Base-by-base conservation (phyloP, 371 early-diverging fungal genomes). In the Apophysomyces sp. region DNA sequence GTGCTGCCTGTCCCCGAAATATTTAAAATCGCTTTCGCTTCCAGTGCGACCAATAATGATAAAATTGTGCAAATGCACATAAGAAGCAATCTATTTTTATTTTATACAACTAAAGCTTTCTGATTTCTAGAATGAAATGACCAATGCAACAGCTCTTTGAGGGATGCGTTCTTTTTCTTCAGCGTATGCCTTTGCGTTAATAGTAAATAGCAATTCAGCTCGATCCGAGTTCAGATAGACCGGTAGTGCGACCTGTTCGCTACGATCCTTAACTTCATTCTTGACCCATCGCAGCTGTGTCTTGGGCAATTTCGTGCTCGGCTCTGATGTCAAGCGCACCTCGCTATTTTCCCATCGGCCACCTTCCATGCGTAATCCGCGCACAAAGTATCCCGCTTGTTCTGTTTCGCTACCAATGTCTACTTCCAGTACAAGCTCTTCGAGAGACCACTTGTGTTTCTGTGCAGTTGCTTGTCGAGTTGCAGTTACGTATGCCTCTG, bases 401-500 rank as follows among this genome's bases (percentile, higher is more conserved):
- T 54, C 57, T 21, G 63, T 69, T 9, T 18, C 39, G 18, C 54
- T 69, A 24, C 74, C 74, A 37, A 86, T 71, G 54, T 76, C 76
- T 7, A 90, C 65, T 58, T 78, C 72, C 18, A 90, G 60, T 6
- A 66, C 67, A n/a, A 92, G 78, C 65, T 89, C 87, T 76, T 89
- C 88, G 21, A 89, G 70, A 51, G 90, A 90, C 81, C 87, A 88
- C 28, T 75, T 68, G 49, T 82, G 67, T 29, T 67, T 69, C 69
- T 89, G 92, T 11, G 97, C 96, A 1, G 86, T 92, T 6, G 88
- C 82, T 72, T 97, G 97, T 55, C 96, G 84, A 11, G 96, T 91
- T 16, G 96, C 97, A 0, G 96, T 96, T 16, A 96, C 78, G 64
- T 88, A 96, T 2, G 97, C 97, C 74, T 96, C 94, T 26, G 97